Base-by-base conservation (phyloP, 441 rosid species). In the Populus hybrid region DNA sequence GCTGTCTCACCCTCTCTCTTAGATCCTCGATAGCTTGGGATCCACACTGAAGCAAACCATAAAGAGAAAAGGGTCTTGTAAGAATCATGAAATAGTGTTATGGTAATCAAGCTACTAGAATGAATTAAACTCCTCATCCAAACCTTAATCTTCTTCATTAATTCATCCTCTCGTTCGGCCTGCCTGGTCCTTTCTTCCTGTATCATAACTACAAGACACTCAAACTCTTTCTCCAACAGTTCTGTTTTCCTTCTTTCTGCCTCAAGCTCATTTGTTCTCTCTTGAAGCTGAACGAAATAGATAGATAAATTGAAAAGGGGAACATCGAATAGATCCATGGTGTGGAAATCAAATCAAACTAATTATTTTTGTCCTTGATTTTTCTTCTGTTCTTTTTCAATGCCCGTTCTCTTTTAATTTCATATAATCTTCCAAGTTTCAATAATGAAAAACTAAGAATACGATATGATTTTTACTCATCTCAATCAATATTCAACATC, bases 61-160 rank as follows among this genome's bases (percentile, higher is more conserved):
- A 18, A 69, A 9, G 33, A 63, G 2, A 14, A 9, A 26, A 23
- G 20, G 40, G 45, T 59, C n/a, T 7, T 59, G n/a, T 59, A 23
- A 20, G 40, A 31, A 12, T 67, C 9, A 29, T 67, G 40, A 31
- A 28, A 20, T n/a, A 67, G 8, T 2, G 70, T 29, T 68, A 11
- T 33, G 23, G 8, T 26, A 36, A 40, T 1, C 24, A 35, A 2
- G 5, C 38, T 24, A 38, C 20, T 35, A 73, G 8, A 9, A 9
- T 29, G 11, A 75, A 36, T 31, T 12, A 33, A 72, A 20, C 5
- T 64, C n/a, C 7, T 63, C 8, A 4, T 74, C 59, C 84, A 72
- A 40, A 88, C 94, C 88, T 74, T 73, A 35, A 86, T 63, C 70
- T 68, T 78, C 73, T 69, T 64, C 71, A 69, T 80, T 72, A 85